Percentiles rank a stretch among this genome's conserved stretches.
Conservation (phyloP, 148 eudicot species). For the Persicaria maculosa region DNA sequence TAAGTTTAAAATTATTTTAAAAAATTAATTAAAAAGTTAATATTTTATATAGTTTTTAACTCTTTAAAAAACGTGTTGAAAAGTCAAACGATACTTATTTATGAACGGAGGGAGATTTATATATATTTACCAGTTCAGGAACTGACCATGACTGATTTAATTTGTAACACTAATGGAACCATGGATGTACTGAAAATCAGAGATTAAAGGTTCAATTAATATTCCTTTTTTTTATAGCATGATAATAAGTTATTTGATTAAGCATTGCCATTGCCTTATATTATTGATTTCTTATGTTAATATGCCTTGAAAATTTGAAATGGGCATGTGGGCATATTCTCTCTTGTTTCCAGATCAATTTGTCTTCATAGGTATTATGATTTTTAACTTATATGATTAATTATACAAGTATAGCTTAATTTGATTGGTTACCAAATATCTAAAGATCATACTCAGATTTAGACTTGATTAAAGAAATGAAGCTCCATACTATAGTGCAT, state of each 20-base stretch:
- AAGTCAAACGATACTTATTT: too few relatives aligned
- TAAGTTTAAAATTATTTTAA: too few relatives aligned
- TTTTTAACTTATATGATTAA: not conserved
- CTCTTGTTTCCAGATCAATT: constrained; percentile 1
- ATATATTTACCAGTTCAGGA: not conserved
- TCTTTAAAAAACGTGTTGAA: too few relatives aligned
- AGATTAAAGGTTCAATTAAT: too few relatives aligned
- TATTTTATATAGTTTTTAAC: too few relatives aligned
- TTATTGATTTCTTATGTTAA: too few relatives aligned
- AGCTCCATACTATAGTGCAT: not conserved
- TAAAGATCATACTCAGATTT: not conserved
- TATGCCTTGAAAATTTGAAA: not conserved
- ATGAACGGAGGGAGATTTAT: too few relatives aligned
- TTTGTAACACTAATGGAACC: not conserved
- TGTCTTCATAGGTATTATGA: not conserved
- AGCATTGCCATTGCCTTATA: too few relatives aligned
- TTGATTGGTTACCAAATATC: not conserved
- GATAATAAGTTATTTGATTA: too few relatives aligned
- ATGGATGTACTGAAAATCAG: not conserved
- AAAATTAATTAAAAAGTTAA: too few relatives aligned
- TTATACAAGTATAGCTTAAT: not conserved
- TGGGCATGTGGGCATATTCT: not conserved
- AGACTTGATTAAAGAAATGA: constrained; percentile 4
- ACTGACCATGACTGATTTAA: not conserved
- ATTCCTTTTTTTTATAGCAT: too few relatives aligned